A percentile compares a stretch with the other conserved stretches of the same genome.
Evolutionary conservation across 148 eudicot species (phyloP).

Genomic region (Nepenthes mirabilis): DNA sequence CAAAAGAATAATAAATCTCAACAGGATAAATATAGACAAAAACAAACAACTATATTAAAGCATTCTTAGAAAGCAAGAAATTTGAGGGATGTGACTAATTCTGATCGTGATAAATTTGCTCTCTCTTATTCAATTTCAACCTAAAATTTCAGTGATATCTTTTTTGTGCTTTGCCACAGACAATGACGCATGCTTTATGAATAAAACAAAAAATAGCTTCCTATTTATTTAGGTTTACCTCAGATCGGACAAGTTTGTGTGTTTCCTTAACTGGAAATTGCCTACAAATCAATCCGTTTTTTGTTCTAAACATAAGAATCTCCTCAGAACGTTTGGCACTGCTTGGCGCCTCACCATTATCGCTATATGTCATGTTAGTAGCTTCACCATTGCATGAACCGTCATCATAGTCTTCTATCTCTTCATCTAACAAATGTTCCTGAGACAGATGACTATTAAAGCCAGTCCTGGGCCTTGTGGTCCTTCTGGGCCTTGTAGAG

Average conservation of each 20-base stretch:
- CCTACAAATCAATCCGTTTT: slow-evolving; percentile 71
- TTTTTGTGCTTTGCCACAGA: too few species aligned
- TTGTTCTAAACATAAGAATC: slow-evolving; percentile 42
- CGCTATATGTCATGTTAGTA: slow-evolving; percentile 46
- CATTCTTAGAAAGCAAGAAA: too few species aligned
- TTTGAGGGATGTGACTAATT: too few species aligned
- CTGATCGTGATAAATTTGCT: too few species aligned
- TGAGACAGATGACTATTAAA: slow-evolving; percentile 31
- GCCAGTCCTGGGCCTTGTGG: slow-evolving; percentile 19
- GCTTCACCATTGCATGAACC: slow-evolving; percentile 35
- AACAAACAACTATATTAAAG: too few species aligned
- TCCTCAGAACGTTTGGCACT: slow-evolving; percentile 68
- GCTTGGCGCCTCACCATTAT: slow-evolving; percentile 36
- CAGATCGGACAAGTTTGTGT: slow-evolving; percentile 54
- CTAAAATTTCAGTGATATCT: too few species aligned
- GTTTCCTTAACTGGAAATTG: slow-evolving; percentile 79
- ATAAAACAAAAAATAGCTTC: background rate
- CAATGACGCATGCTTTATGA: background rate
- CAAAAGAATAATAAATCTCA: too few species aligned
- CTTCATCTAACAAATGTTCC: slow-evolving; percentile 43
- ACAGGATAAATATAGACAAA: too few species aligned
- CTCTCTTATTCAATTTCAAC: too few species aligned
- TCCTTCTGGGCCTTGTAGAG: slow-evolving; percentile 36
- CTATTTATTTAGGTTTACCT: slow-evolving; percentile 29
- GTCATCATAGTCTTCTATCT: slow-evolving; percentile 33